phyloP scores from a whole-genome alignment of 805 yeast genomes.

The Lachancea nothofagi region DNA sequence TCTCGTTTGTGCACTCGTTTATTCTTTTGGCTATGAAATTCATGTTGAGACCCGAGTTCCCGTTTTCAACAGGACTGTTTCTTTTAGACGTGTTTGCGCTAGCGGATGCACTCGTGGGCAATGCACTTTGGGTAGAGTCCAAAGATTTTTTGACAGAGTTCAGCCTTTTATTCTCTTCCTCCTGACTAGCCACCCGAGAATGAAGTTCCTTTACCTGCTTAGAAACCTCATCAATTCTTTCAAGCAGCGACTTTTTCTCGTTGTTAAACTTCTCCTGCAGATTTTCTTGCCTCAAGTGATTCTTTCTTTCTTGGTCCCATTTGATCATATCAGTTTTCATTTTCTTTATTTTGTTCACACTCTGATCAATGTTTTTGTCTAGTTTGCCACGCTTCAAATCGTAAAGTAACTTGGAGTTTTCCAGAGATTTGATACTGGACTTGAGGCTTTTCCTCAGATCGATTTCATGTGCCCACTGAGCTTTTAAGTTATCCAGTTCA shows the following conservation, averaged over 20 bases:
- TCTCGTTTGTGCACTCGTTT: slow-evolving; percentile 22
- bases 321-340: slow-evolving; percentile 27
- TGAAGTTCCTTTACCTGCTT: slow-evolving; percentile 16
- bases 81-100: background rate
- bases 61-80: slow-evolving; percentile 5
- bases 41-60: slow-evolving; percentile 4
- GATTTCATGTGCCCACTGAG: slow-evolving; percentile 31
- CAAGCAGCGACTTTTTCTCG: slow-evolving; percentile 10
- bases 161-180: slow-evolving; percentile 23
- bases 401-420: slow-evolving; percentile 29
- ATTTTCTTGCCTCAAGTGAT: slow-evolving; percentile 14
- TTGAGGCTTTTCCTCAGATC: slow-evolving; percentile 30
- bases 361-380: slow-evolving; percentile 24
- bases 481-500: slow-evolving; percentile 29
- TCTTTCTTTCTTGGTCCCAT: slow-evolving; percentile 23
- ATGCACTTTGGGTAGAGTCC: slow-evolving; percentile 6
- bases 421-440: slow-evolving; percentile 32
- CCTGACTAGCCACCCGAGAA: slow-evolving; percentile 17
- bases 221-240: slow-evolving; percentile 11
- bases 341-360: slow-evolving; percentile 21
- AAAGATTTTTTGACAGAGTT: slow-evolving; percentile 19
- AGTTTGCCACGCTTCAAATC: slow-evolving; percentile 30
- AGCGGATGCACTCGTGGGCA: background rate
- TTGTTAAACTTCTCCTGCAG: slow-evolving; percentile 15
- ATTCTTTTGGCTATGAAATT: slow-evolving; percentile 18